These are phyloP conservation scores for Kernera saxatilis DNA, from an alignment of 345 rosid genomes.

Conservation along the genomic window DNA sequence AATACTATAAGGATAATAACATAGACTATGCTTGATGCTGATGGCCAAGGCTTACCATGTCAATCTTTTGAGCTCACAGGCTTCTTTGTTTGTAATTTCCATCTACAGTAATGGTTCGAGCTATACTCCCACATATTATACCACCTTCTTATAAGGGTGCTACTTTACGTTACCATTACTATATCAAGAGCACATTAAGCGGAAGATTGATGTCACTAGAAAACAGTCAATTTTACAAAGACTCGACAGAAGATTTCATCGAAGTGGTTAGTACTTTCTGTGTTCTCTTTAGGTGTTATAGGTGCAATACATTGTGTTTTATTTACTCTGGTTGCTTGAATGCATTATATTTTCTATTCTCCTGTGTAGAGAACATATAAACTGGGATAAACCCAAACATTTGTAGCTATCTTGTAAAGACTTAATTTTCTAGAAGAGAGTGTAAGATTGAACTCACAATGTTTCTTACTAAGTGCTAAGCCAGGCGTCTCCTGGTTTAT, in stretches of 20 bases:
- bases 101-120: conserved; percentile 65
- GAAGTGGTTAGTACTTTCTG: conserved; percentile 54
- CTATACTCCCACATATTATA: conserved; percentile 59
- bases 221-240: conserved; percentile 45
- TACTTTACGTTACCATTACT: conserved; percentile 82
- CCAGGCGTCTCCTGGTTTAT: neutral
- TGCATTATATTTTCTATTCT: neutral
- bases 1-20: neutral
- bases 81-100: conserved; percentile 11
- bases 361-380: neutral
- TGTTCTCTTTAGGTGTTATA: conserved; percentile 5
- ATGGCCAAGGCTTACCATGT: neutral
- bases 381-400: neutral
- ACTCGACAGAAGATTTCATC: conserved; percentile 39
- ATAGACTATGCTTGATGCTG: conserved; percentile 10
- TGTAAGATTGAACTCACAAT: conserved; percentile 5
- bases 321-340: conserved; percentile 14
- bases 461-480: conserved; percentile 7
- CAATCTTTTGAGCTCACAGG: conserved; percentile 11
- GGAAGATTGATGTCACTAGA: conserved; percentile 66
- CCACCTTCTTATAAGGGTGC: conserved; percentile 91
- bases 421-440: neutral
- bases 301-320: conserved; percentile 6
- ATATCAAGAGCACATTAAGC: conserved; percentile 52
- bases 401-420: neutral